Conservation (phyloP, 139 green algal species). For the Picochlorum sp. region DNA sequence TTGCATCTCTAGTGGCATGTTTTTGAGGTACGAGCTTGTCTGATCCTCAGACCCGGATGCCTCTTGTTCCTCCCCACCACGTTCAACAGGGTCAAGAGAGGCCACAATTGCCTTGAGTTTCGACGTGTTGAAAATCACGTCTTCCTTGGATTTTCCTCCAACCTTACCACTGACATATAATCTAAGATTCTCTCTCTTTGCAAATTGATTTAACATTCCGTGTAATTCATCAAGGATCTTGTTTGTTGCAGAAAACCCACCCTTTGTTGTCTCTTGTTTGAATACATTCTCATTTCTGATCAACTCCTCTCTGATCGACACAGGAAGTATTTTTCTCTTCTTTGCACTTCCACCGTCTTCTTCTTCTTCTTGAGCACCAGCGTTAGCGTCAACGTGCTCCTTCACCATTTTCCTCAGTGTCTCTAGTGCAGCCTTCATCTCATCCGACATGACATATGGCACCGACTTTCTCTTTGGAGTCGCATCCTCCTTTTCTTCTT, state of each 20-base stretch:
- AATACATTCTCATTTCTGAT: neutral
- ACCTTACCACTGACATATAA: conserved; percentile 3
- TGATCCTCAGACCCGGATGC: neutral
- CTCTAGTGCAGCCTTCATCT: conserved; percentile 5
- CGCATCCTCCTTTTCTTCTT: conserved; percentile 9
- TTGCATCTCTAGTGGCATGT: neutral
- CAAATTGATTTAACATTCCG: conserved; percentile 24
- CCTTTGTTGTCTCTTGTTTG: neutral
- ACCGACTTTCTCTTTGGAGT: neutral
- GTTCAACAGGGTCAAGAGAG: neutral
- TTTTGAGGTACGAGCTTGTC: neutral
- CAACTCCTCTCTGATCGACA: neutral
- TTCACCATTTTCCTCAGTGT: neutral
- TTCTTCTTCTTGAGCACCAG: neutral
- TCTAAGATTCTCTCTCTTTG: conserved; percentile 18
- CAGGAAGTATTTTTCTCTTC: conserved; percentile 7
- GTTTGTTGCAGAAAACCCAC: conserved; percentile 2
- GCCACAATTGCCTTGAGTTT: conserved; percentile 1
- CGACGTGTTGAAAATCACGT: neutral
- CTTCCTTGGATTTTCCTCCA: neutral
- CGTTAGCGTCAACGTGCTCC: no score
- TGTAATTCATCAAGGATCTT: conserved; percentile 13
- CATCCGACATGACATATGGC: conserved; percentile 15
- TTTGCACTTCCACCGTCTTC: conserved; percentile 3
- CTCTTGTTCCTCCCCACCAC: neutral